Base-by-base conservation (phyloP, 202 grass and related monocot species). In the Carex arenaria region DNA sequence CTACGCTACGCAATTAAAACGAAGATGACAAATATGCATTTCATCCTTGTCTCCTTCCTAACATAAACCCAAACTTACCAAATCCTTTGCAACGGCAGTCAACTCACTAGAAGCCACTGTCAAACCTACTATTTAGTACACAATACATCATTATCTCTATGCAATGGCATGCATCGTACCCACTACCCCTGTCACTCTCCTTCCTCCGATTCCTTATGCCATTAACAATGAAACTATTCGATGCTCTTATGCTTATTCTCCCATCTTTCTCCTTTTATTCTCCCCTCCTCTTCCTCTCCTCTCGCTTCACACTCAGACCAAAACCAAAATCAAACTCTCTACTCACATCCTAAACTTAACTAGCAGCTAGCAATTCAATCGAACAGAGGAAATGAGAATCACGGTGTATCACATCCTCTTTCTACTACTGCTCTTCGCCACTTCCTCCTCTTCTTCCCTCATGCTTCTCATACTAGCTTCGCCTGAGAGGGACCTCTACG, bases 401-500 rank as follows among this genome's bases (percentile, higher is more conserved):
- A 20, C 45, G 57, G 73, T 51, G 62, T 72, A 30, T 9, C 57
- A 61, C 52, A 10, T 76, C 18, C 1, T 86, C 36, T 17, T 68
- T 7, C 2, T 83, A 28, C 43, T 86, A 7, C 10, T 90, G 64
- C 45, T 89, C 38, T 72, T 84, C 9, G 13, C 28, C 5, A 3
- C 9, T 0, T 15, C 67, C 3, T 23, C 69, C 15, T 57, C 78
- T 34, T 71, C 79, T 28, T 60, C 74, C 30, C 30, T 78, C 51
- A n/a, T 81, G 4, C 79, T 49, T 6, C 61, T 53, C 26, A 43
- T 67, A 51, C 6, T n/a, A 10, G 81, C 47, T 7, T 89, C 89
- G 10, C 85, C 85, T 14, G 91, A 93, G 61, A 75, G 87, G 1
- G 95, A 98, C 67, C 49, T 72, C 54, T 88, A 89, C 51, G 84